Evolutionary conservation across 2,329 filamentous ascomycete genomes (phyloP).

Genomic region (Plectosphaerella sp.): DNA sequence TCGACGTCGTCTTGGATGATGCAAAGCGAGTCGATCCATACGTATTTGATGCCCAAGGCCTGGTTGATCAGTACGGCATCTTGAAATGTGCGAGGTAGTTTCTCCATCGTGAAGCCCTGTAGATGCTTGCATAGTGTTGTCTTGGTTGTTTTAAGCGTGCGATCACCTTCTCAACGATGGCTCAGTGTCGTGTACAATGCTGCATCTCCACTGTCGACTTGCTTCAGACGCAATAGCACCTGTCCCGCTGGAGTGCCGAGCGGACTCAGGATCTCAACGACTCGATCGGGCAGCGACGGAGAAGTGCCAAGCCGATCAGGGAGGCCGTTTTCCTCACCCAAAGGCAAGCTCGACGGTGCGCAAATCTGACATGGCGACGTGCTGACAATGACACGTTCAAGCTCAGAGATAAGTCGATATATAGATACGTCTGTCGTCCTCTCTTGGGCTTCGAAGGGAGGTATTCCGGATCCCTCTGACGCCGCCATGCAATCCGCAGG

Average conservation of each 20-base stretch:
- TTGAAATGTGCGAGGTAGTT: constrained; percentile 11
- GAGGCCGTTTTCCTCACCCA: neutral
- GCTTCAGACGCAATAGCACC: neutral
- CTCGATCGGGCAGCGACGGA: neutral
- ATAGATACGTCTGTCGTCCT: neutral
- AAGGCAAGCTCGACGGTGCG: neutral
- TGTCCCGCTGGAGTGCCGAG: neutral
- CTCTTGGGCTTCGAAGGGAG: neutral
- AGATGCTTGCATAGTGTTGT: neutral
- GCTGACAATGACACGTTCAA: neutral
- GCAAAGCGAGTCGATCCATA: constrained; percentile 22
- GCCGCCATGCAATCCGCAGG: neutral
- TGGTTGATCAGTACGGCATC: constrained; percentile 13
- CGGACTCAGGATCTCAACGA: neutral
- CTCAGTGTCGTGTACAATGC: constrained; percentile 11
- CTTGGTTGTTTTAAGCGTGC: neutral
- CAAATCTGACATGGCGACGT: neutral
- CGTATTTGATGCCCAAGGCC: constrained; percentile 11
- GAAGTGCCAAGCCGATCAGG: neutral
- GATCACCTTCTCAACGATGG: constrained; percentile 14
- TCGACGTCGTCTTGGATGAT: constrained; percentile 14
- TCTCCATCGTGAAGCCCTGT: neutral
- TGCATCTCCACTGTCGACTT: neutral
- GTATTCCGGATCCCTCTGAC: neutral
- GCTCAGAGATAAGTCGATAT: neutral